A percentile compares a stretch with the other conserved stretches of the same genome.
These are phyloP conservation scores for Tephrocybe sp. DNA, from an alignment of 768 basidiomycete genomes.

Conservation along the genomic window DNA sequence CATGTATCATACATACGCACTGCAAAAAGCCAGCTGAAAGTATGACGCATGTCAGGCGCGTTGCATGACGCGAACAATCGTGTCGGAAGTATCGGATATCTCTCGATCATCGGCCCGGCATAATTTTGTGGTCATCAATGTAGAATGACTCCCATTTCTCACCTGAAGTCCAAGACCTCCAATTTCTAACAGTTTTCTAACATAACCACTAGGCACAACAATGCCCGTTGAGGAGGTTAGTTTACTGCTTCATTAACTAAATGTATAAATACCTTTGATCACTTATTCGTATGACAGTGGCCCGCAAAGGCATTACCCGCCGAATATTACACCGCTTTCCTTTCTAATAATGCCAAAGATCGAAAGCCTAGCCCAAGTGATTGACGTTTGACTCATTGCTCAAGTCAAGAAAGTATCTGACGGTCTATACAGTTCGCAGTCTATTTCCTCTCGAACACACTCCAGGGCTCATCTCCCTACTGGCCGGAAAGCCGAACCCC, in stretches of 20 bases:
- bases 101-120: neutral
- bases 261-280: neutral
- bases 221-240: neutral
- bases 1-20: no score
- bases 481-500: constrained; percentile 91
- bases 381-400: constrained; percentile 18
- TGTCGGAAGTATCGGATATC: neutral
- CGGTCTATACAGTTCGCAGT: constrained; percentile 45
- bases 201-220: neutral
- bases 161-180: no score
- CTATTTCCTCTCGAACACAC: constrained; percentile 77
- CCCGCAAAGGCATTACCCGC: constrained; percentile 39
- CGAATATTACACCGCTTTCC: constrained; percentile 54
- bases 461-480: constrained; percentile 76
- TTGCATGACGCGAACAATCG: no score
- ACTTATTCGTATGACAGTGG: neutral
- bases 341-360: constrained; percentile 61
- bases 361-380: constrained; percentile 63
- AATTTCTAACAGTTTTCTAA: neutral
- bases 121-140: no score
- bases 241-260: neutral
- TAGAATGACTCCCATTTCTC: neutral
- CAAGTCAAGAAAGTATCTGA: neutral
- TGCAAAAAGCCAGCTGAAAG: no score
- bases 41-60: no score